Evolutionary conservation across 352 stramenopile genomes (phyloP), one percentile per base, ranked within the genome.

Genomic region (Phytophthora brassicae): DNA sequence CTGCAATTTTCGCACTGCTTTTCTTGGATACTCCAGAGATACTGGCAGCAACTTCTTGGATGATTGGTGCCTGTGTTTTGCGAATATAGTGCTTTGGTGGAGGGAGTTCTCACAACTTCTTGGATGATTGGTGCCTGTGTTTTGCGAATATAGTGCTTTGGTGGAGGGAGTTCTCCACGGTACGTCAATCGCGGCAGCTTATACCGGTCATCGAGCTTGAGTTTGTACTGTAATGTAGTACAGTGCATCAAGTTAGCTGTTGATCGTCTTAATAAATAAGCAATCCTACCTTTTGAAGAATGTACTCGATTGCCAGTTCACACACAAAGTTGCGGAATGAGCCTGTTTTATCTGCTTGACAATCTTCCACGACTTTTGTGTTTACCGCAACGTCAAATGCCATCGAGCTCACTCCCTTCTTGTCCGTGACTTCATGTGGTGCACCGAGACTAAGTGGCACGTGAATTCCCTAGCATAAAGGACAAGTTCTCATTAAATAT

Each of bases 381-480:
- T 94, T 94, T 17, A 94, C 85, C 0, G 79, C 85, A 11, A 94
- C 85, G 53, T 94, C 85, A 56, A 90, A 91, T 39, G 83, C 83
- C 6, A 90, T 55, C 24, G 75, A 86, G 0, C 56, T 75, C 42
- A 58, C 63, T 41, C 81, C 84, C 41, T 75, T 86, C 66, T 89
- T 89, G 61, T 92, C 83, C n/a, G 73, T 69, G n/a, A 91, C 83
- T 45, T 91, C 74, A 47, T 89, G 85, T 4, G 83, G 83, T 0
- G 77, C 69, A 2, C 83, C 79, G 3, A 94, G 66, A 52, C 81
- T 91, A 24, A 94, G 42, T 2, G 85, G 85, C 1, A 94, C 77
- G 26, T 94, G 83, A 56, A 94, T 80, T 23, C 85, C 83, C 81
- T 92, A 20, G 11, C 20, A 50, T 23, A 64, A 46, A 38, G 2